A percentile compares a stretch with the other conserved stretches of the same genome.
phyloP scores from a whole-genome alignment of 139 green algal genomes.

The Picochlorum costavermella region DNA sequence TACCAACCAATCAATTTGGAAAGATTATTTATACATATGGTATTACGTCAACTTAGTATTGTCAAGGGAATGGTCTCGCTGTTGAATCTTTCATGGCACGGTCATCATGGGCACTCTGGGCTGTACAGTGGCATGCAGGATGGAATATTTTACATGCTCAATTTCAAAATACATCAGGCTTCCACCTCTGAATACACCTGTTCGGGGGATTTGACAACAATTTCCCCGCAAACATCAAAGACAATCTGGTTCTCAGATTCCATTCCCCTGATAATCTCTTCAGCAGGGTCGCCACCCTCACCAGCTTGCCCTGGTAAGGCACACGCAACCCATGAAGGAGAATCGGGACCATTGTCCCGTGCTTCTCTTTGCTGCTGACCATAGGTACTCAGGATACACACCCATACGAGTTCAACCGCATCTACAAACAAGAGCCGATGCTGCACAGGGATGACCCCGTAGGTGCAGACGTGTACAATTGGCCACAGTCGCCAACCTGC shows the following conservation, averaged over 20 bases:
- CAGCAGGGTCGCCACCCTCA: constrained; percentile 14
- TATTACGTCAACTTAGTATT: no score
- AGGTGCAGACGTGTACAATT: constrained; percentile 43
- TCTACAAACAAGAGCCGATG: constrained; percentile 51
- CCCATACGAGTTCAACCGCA: constrained; percentile 34
- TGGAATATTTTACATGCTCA: no score
- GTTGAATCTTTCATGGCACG: no score
- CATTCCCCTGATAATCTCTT: constrained; percentile 18
- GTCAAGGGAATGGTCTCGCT: no score
- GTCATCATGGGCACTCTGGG: no score
- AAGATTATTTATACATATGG: no score
- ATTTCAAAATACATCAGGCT: no score
- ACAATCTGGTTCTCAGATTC: constrained; percentile 7
- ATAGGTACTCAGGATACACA: constrained; percentile 18
- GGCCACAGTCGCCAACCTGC: constrained; percentile 52
- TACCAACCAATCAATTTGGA: no score
- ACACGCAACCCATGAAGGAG: constrained; percentile 4
- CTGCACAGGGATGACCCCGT: constrained; percentile 36
- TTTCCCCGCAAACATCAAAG: constrained; percentile 1
- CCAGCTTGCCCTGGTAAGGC: constrained; percentile 9
- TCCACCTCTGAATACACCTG: constrained; percentile 1
- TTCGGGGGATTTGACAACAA: not conserved
- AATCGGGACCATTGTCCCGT: not conserved
- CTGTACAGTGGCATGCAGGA: no score
- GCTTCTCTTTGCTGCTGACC: constrained; percentile 20